A percentile compares a stretch with the other conserved stretches of the same genome.
Evolutionary conservation across 1,139 yeast genomes (phyloP).

Genomic region (Saccharomyces hybrid): DNA sequence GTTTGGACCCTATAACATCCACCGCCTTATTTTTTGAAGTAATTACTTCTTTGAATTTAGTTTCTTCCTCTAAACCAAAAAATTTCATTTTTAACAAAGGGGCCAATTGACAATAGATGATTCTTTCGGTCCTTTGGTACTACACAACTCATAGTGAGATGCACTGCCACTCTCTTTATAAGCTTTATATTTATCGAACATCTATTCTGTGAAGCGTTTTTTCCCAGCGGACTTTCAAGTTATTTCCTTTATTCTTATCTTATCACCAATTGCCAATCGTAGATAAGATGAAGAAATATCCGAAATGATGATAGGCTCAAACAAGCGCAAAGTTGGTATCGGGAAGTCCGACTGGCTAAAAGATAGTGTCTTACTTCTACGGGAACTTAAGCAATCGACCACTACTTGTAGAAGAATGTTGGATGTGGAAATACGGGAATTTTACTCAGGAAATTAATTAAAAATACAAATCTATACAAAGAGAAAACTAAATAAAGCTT

Average conservation of each 20-base stretch:
- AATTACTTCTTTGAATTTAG: slow-evolving; percentile 7
- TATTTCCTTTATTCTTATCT: background rate
- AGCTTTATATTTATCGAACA: background rate
- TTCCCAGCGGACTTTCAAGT: background rate
- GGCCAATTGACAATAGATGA: background rate
- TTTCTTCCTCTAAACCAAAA: slow-evolving; percentile 3
- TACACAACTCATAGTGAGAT: background rate
- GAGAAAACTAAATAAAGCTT: background rate
- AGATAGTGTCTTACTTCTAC: background rate
- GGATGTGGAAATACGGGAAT: background rate
- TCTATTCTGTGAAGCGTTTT: background rate
- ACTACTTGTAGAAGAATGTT: background rate
- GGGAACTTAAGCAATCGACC: background rate
- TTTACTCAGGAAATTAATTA: background rate
- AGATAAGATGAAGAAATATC: background rate
- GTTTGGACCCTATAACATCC: slow-evolving; percentile 74
- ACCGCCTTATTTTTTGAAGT: slow-evolving; percentile 17
- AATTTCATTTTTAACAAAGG: background rate
- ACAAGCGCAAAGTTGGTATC: background rate
- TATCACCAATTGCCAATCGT: background rate
- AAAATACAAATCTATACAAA: background rate
- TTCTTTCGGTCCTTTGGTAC: background rate
- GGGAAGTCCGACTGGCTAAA: background rate
- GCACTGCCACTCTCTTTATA: background rate
- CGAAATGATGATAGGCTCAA: background rate